Base-by-base conservation (phyloP, 768 basidiomycete genomes). In the Mycena galericulata region DNA sequence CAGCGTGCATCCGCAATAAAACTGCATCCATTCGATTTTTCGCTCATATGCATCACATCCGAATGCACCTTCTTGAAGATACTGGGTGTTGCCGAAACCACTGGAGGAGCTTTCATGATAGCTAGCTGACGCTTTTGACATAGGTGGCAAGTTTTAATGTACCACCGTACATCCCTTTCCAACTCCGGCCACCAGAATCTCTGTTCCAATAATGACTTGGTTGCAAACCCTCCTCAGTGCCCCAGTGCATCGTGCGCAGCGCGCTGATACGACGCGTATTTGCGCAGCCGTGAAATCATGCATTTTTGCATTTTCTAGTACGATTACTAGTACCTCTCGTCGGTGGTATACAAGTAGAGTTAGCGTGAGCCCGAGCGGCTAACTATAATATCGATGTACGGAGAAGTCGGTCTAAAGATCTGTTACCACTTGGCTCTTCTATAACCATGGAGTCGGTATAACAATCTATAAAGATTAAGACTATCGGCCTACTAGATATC, bases 91-190 rank as follows among this genome's bases (percentile, higher is more conserved):
- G 58, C 58, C 0, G 79, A 61, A 18, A 79, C 65, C 5, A 71
- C 70, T 15, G 80, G 78, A 5, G 76, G 80, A 3, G 79, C 73
- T 2, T 74, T 59, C 7, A 79, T 34, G 32, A 76, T 67, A 11
- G 68, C 69, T 40, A 40, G 74, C 30, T 63, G 61, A 2, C 77
- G 56, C 0, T 74, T 45, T 55, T 83, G 80, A 69, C 80, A 82
- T 4, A 72, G 30, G 61, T 79, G 77, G 46, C 81, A 81, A 17
- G 76, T 75, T 17, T 73, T 69, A 10, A 80, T 49, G 54, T 73
- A 80, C 78, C 79, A 80, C 14, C 58, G 54, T 7, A 81, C 69
- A 51, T 82, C 78, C 1, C 36, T 45, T 18, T 76, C 71, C 1
- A 77, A 14, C 2, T 61, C 61, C 2, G 69, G 72, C 70, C 68